Conservation (phyloP, 2,329 filamentous ascomycete species). For the Orbilia javanica region DNA sequence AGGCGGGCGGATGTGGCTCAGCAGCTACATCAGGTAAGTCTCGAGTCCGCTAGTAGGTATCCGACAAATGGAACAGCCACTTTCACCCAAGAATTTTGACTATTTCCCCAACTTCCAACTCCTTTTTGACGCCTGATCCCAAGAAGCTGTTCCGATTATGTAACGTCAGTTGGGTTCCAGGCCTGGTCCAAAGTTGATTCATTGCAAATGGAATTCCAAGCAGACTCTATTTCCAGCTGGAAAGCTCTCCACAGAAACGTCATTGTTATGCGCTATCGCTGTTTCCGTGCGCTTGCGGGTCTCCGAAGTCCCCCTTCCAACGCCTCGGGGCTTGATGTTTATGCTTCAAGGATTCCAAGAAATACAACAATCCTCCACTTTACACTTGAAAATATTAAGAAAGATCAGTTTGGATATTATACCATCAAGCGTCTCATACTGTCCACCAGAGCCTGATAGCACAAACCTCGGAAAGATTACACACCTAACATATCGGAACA, state of each 20-base stretch:
- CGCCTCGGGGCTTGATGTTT: neutral
- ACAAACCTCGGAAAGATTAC: neutral
- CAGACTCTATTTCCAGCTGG: neutral
- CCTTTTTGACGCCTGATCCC: neutral
- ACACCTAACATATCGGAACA: constrained; percentile 24
- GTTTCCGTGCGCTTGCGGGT: neutral
- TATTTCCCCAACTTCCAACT: neutral
- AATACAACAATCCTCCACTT: neutral
- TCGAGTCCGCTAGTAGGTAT: no score
- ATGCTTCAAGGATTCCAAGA: neutral
- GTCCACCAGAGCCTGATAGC: neutral
- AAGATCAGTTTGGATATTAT: no score
- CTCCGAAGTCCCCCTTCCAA: neutral
- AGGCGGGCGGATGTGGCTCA: constrained; percentile 15
- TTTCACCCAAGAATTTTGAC: neutral
- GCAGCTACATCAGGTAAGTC: no score
- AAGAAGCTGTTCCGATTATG: neutral
- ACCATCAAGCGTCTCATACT: no score
- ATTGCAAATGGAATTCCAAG: no score
- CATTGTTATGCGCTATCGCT: constrained; percentile 1
- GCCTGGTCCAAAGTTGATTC: neutral
- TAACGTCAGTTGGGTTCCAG: neutral
- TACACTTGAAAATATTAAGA: neutral
- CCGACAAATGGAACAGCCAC: constrained; percentile 16
- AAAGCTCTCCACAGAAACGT: constrained; percentile 21